These are phyloP conservation scores for Kazachstania africana DNA, from an alignment of 805 yeast species.

Conservation along the genomic window DNA sequence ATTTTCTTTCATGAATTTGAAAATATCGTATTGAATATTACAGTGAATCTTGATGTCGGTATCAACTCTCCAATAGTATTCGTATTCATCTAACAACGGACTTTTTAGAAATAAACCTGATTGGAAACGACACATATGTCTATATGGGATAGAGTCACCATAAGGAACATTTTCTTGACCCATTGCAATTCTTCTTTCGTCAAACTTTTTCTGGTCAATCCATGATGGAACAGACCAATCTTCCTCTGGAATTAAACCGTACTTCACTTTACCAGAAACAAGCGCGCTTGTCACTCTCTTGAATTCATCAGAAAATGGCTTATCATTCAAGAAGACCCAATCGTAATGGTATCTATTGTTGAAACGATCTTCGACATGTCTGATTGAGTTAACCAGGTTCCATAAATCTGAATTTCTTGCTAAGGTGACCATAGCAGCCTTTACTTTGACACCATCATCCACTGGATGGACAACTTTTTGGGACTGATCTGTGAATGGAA, in stretches of 20 bases:
- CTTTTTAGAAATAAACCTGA: conserved; percentile 52
- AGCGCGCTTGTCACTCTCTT: conserved; percentile 33
- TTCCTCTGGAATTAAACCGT: conserved; percentile 47
- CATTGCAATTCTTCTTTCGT: conserved; percentile 35
- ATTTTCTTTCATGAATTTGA: conserved; percentile 42
- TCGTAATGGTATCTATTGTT: conserved; percentile 54
- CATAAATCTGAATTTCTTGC: conserved; percentile 59
- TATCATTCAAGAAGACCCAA: conserved; percentile 71
- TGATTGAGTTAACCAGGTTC: conserved; percentile 45
- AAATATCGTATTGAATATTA: conserved; percentile 53
- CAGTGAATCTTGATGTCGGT: conserved; percentile 53
- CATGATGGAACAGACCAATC: conserved; percentile 65
- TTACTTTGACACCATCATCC: conserved; percentile 31
- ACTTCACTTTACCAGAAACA: conserved; percentile 51
- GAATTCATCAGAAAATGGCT: conserved; percentile 48
- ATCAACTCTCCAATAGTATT: conserved; percentile 69
- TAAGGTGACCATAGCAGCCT: conserved; percentile 58
- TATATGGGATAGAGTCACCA: conserved; percentile 48
- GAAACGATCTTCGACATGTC: conserved; percentile 55
- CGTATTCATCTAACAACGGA: conserved; percentile 44
- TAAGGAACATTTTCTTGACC: conserved; percentile 36
- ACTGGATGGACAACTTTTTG: conserved; percentile 22
- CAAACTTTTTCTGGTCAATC: conserved; percentile 45
- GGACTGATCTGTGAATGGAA: conserved; percentile 22
- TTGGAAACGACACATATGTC: conserved; percentile 51